These are phyloP conservation scores for Malania oleifera DNA, from an alignment of 164 flowering plant species.

Conservation along the genomic window DNA sequence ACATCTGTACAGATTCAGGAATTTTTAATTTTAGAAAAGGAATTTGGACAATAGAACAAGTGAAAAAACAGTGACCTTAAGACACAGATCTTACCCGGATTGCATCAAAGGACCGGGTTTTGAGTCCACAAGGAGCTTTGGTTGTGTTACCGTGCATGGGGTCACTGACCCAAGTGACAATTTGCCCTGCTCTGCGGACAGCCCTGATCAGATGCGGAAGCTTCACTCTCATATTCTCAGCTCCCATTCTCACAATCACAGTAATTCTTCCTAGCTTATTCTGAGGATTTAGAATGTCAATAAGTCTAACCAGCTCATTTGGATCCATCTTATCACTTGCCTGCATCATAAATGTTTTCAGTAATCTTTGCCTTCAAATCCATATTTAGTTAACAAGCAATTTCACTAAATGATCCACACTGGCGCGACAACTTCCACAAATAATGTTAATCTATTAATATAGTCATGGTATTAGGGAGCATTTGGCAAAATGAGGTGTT, in stretches of 20 bases:
- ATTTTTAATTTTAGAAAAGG: no score
- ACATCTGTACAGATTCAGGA: neutral
- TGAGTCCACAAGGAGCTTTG: slow-evolving; percentile 37
- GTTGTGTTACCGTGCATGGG: slow-evolving; percentile 58
- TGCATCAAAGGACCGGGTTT: slow-evolving; percentile 36
- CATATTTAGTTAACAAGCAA: no score
- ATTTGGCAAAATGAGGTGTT: neutral
- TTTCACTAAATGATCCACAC: no score
- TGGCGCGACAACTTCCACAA: no score
- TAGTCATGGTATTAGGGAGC: no score
- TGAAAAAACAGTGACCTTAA: neutral
- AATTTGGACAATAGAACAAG: neutral
- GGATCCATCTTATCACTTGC: slow-evolving; percentile 59
- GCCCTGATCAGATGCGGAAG: slow-evolving; percentile 51
- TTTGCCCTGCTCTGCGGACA: slow-evolving; percentile 45
- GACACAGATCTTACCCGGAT: slow-evolving; percentile 25
- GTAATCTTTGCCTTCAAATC: neutral
- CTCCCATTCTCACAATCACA: slow-evolving; percentile 50
- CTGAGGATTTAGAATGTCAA: slow-evolving; percentile 44
- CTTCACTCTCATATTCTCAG: slow-evolving; percentile 51
- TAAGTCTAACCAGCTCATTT: slow-evolving; percentile 41
- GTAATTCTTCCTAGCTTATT: slow-evolving; percentile 52
- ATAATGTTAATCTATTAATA: no score
- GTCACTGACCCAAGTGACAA: slow-evolving; percentile 61
- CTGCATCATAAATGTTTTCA: slow-evolving; percentile 14